phyloP scores from a whole-genome alignment of 2,329 filamentous ascomycete species.

The Chaetomiaceae sp. region DNA sequence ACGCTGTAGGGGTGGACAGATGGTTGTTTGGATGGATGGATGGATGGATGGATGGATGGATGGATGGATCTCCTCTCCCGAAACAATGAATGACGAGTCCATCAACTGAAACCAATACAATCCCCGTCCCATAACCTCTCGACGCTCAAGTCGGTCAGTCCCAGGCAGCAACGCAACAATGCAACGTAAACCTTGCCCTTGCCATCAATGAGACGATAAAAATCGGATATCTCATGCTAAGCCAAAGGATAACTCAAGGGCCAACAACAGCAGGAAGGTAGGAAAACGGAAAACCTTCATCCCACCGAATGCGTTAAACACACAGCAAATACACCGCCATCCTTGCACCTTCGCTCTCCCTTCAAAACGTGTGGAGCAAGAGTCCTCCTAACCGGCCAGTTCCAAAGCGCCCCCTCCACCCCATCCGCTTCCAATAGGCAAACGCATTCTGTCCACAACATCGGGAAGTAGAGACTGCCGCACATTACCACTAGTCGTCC shows the following conservation, averaged over 20 bases:
- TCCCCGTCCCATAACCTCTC: too few species aligned
- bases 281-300: not conserved
- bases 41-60: not conserved
- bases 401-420: not conserved
- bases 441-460: not conserved
- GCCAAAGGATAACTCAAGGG: not conserved
- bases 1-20: too few species aligned
- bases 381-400: not conserved
- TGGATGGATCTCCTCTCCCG: constrained; percentile 10
- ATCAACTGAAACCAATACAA: too few species aligned
- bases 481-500: too few species aligned
- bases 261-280: not conserved
- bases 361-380: too few species aligned
- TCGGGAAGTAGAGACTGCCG: too few species aligned
- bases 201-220: not conserved
- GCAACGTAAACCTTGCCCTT: too few species aligned
- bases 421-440: not conserved
- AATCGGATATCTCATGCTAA: constrained; percentile 13
- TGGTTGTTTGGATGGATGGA: not conserved
- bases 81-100: not conserved
- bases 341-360: not conserved
- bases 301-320: not conserved
- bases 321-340: not conserved
- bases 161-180: not conserved
- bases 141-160: not conserved